Evolutionary conservation across 192 early-diverging fungal genomes (phyloP), one percentile per base, ranked within the genome.

Genomic region (Rhizophlyctis rosea): DNA sequence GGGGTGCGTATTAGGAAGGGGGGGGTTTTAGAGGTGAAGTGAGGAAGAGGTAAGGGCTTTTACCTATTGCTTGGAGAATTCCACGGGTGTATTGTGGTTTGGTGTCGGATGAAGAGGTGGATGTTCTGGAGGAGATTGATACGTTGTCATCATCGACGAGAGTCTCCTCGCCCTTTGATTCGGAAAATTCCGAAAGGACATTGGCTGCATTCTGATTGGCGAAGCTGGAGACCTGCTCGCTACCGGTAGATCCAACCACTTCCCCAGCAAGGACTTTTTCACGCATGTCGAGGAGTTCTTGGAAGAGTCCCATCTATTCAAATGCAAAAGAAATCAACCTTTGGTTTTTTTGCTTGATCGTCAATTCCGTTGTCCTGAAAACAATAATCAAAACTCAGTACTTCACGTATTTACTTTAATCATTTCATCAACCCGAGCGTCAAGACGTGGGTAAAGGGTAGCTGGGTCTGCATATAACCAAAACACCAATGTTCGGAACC

Each of bases 341-440:
- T 7, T 16, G 13, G 7, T 52, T 24, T 52, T 7, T 57, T 27
- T 16, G 5, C 28, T 34, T 21, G 4, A 4, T 34, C 29, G 3
- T 32, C 3, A 23, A 18, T 23, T 23, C 47, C 28, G 3, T 14
- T 3, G 16, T 32, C 4, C 3, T 3, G n/a, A 4, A 50, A 7
- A 14, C 27, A 27, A 39, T n/a, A n/a, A 3, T 3, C 14, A 3
- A 47, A 28, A 3, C 18, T 59, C 67, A 81, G 44, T 67, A 81
- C 62, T n/a, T 74, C 65, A 32, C 69, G 62, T 34, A 80, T 76
- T 0, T 79, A 90, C 89, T 66, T 87, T 72, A 39, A 96, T 83
- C 96, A 98, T 98, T n/a, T 73, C 77, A 62, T 90, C 88, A 1
- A 96, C 89, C 13, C 96, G 86, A 14, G 73, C 70, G 64, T 96